These are phyloP conservation scores for Ganoderma meredithae DNA, from an alignment of 1,284 basidiomycete genomes.

Conservation along the genomic window DNA sequence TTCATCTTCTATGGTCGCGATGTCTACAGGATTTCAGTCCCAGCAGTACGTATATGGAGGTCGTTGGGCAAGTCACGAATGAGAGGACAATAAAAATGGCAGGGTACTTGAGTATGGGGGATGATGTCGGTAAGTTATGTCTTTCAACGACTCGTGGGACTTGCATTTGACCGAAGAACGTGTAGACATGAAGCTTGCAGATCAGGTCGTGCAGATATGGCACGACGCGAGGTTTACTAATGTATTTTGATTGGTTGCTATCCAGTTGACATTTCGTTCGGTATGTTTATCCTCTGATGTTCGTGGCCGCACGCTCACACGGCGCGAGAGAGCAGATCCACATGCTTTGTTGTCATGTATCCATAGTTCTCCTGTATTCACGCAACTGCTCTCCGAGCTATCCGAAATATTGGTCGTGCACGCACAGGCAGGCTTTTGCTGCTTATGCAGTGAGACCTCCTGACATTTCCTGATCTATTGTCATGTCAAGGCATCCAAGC, in stretches of 20 bases:
- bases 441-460: too few species aligned
- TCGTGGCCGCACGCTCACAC: background rate
- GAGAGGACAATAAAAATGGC: conserved; percentile 69
- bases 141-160: background rate
- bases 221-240: conserved; percentile 64
- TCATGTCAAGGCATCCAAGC: too few species aligned
- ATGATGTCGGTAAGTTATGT: conserved; percentile 65
- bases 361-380: background rate
- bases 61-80: conserved; percentile 75
- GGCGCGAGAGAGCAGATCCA: background rate
- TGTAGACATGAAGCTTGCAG: conserved; percentile 70
- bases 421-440: background rate
- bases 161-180: background rate
- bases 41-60: conserved; percentile 70
- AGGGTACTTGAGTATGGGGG: conserved; percentile 67
- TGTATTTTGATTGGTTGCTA: conserved; percentile 25
- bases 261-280: background rate
- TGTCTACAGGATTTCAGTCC: conserved; percentile 54
- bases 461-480: too few species aligned
- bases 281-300: background rate
- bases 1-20: background rate
- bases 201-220: conserved; percentile 70
- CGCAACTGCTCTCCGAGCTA: background rate
- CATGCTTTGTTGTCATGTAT: background rate
- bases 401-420: background rate